Conservation (phyloP, 441 rosid genomes). For the Francoa sonchifolia region DNA sequence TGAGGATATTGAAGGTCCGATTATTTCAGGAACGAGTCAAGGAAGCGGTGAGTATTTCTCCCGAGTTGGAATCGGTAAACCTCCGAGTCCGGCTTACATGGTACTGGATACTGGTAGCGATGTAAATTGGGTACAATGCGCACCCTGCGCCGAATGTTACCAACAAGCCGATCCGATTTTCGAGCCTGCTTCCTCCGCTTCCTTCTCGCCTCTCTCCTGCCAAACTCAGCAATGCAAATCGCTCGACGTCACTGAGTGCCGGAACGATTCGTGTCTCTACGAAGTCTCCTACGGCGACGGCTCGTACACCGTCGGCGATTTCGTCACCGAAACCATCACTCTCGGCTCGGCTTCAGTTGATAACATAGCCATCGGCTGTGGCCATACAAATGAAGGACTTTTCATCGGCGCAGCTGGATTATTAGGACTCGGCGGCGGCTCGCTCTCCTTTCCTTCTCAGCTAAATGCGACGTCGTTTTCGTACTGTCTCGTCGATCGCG, state of each 20-base stretch:
- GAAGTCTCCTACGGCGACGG: conserved; percentile 67
- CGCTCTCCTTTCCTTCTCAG: conserved; percentile 48
- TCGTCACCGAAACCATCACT: conserved; percentile 45
- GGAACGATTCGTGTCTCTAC: conserved; percentile 43
- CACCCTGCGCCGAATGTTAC: conserved; percentile 55
- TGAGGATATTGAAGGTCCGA: conserved; percentile 35
- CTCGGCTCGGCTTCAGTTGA: conserved; percentile 32
- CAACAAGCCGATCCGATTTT: conserved; percentile 54
- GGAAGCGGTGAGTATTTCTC: conserved; percentile 71
- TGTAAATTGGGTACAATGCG: conserved; percentile 52
- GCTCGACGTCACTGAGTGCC: conserved; percentile 40
- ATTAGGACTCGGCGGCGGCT: conserved; percentile 60
- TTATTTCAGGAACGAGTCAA: conserved; percentile 46
- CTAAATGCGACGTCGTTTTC: conserved; percentile 41
- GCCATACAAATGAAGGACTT: conserved; percentile 46
- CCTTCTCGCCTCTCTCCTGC: conserved; percentile 39
- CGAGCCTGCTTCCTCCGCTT: conserved; percentile 42
- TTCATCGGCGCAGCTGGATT: conserved; percentile 53
- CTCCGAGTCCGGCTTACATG: conserved; percentile 43
- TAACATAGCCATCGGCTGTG: conserved; percentile 49
- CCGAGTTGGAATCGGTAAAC: conserved; percentile 45
- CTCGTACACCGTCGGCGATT: conserved; percentile 49
- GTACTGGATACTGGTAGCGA: conserved; percentile 27
- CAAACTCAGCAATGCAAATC: conserved; percentile 31
- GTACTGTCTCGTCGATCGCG: conserved; percentile 56